Evolutionary conservation across 1,284 basidiomycete species (phyloP), one percentile per base, ranked within the genome.

Genomic region (Fomitopsis palustris): DNA sequence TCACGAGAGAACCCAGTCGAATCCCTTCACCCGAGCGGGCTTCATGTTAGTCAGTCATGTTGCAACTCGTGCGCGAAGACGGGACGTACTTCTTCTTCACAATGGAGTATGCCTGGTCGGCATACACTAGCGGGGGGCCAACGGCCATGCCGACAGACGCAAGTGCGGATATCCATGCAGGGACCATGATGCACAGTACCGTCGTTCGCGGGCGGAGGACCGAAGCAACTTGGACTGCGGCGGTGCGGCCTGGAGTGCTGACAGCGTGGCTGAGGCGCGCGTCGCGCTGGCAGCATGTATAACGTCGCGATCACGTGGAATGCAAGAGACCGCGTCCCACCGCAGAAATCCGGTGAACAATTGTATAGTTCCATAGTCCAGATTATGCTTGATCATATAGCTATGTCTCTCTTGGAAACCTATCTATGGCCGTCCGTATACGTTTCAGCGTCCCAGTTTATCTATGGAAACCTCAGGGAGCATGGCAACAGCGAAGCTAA

Each of bases 1-100:
- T 93, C 92, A 66, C 83, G 81, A 58, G 91, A 93, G 72, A 95
- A 95, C 1, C 93, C 93, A 49, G 88, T 88, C 1, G 92, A 83
- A 68, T 93, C 89, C 73, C 92, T 93, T 61, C 16, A 45, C 49
- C 31, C n/a, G 29, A 25, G 7, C 58, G 42, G 57, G 61, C 61
- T 35, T 31, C 55, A 63, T 31, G 61, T 72, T 57, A 72, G 65
- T 53, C 35, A 35, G 38, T 54, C 35, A 49, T 53, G 43, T 41
- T 59, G 49, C 27, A 52, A 19, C 17, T 23, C n/a, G 16, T 8
- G 25, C 8, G 3, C 51, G 27, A 27, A 51, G 65, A 55, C 41
- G 5, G 10, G 12, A 67, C 76, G 60, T 60, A 82, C 89, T 84
- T 87, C 76, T 88, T 90, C 56, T 80, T 83, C 57, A 91, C 73